Conservation (phyloP, 1,139 yeast species). For the Torulaspora globosa region DNA sequence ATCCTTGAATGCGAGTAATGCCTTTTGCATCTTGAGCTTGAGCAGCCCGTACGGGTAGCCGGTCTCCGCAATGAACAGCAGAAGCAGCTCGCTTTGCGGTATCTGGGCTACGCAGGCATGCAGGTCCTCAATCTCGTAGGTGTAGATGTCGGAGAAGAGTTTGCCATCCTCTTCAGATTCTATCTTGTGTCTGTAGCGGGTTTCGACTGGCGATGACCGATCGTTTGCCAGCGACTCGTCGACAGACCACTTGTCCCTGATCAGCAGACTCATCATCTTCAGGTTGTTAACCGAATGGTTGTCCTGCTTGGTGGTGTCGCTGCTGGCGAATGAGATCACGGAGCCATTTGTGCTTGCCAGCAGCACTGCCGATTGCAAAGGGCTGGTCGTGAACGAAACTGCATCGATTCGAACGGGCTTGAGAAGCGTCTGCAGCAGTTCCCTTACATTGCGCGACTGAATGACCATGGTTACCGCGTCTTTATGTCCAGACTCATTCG, state of each 20-base stretch:
- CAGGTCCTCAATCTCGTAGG: constrained; percentile 34
- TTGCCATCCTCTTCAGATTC: constrained; percentile 4
- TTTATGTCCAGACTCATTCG: too few species aligned
- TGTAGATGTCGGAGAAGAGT: constrained; percentile 25
- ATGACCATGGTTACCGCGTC: constrained; percentile 24
- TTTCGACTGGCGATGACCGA: constrained; percentile 4
- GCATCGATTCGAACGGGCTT: constrained; percentile 16
- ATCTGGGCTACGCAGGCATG: constrained; percentile 33
- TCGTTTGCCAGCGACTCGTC: constrained; percentile 24
- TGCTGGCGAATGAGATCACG: constrained; percentile 28
- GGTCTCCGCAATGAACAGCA: constrained; percentile 26
- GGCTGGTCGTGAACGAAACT: constrained; percentile 13
- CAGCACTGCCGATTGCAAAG: constrained; percentile 29
- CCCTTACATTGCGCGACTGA: constrained; percentile 20
- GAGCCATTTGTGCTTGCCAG: constrained; percentile 31
- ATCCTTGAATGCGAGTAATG: constrained; percentile 23
- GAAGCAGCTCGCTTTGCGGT: constrained; percentile 31
- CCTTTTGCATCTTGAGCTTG: constrained; percentile 28
- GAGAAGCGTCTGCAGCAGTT: constrained; percentile 16
- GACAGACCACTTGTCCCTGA: constrained; percentile 35
- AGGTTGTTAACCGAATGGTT: constrained; percentile 27
- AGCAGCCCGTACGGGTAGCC: constrained; percentile 33
- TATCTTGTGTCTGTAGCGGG: constrained; percentile 7
- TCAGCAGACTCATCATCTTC: constrained; percentile 34
- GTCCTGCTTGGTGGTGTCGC: constrained; percentile 14